Percentiles rank a stretch among this genome's conserved stretches.
Conservation (phyloP, 352 stramenopile species). For the Pythium diclinum region DNA sequence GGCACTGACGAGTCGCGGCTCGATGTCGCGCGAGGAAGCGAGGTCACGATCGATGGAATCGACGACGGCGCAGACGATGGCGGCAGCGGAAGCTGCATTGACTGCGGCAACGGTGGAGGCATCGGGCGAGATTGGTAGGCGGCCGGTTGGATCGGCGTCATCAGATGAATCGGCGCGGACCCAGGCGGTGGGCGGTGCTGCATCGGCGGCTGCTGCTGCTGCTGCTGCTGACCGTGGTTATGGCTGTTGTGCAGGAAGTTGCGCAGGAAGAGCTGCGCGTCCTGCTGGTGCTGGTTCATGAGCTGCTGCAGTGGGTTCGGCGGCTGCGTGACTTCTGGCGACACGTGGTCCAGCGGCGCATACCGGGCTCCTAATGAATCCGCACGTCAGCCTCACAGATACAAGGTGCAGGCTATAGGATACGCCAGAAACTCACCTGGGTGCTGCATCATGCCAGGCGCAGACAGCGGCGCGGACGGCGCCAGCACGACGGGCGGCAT, state of each 20-base stretch:
- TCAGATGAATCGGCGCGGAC: conserved; percentile 28
- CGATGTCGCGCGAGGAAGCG: conserved; percentile 17
- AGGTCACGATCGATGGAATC: conserved; percentile 14
- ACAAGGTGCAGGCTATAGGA: neutral
- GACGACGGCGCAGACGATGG: conserved; percentile 30
- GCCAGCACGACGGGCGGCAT: conserved; percentile 28
- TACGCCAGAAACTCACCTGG: conserved; percentile 6
- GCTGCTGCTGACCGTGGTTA: conserved; percentile 15
- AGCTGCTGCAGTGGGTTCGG: conserved; percentile 64
- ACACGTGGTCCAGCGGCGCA: conserved; percentile 48
- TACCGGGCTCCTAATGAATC: conserved; percentile 37
- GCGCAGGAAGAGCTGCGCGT: conserved; percentile 26
- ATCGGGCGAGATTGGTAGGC: conserved; percentile 16
- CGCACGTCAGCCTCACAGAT: neutral
- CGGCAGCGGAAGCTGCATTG: conserved; percentile 31
- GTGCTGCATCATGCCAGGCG: conserved; percentile 20
- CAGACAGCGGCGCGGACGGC: conserved; percentile 13
- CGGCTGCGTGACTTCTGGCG: conserved; percentile 65
- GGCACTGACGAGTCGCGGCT: conserved; percentile 40
- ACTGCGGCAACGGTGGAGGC: conserved; percentile 22
- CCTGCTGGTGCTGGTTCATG: conserved; percentile 51
- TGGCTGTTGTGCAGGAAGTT: conserved; percentile 25
- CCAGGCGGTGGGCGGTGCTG: conserved; percentile 23
- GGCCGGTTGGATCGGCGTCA: conserved; percentile 28
- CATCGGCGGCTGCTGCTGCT: conserved; percentile 6